Evolutionary conservation across 495 filamentous ascomycete genomes (phyloP), one percentile per base, ranked within the genome.

Genomic region (Chaetomium fimeti): DNA sequence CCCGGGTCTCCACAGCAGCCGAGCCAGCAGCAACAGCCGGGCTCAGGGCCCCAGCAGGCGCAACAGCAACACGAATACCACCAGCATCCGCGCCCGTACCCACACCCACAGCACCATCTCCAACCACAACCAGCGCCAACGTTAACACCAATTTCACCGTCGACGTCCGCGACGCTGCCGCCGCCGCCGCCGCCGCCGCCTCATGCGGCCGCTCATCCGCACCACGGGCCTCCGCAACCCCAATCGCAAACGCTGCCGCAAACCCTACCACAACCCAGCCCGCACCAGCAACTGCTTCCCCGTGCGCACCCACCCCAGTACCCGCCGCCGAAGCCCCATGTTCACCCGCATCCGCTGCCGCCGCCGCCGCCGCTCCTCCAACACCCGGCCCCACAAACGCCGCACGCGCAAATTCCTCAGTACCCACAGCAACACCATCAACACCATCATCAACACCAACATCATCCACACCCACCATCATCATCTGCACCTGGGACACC

Each of bases 221-320:
- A 22, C 13, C 53, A 66, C 36, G 42, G 27, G 13, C 15, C 25
- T 36, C 22, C 52, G 45, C 53, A 66, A 29, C 47, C 27, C 51
- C 51, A 29, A 15, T 16, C 40, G 43, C 62, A 65, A 11, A 38
- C 36, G 24, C 69, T 60, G 51, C 64, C 53, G 36, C 66, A 47
- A n/a, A n/a, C n/a, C n/a, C 43, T 1, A 47, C 16, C 43, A 12
- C n/a, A 18, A 47, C 15, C 43, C n/a, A n/a, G n/a, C n/a, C n/a
- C n/a, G n/a, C 43, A 47, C 16, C 15, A 47, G 12, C 32, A 65
- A 9, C 64, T 48, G 11, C 61, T 55, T 6, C 63, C 62, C 12
- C 63, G 36, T 47, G 38, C 45, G 45, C 45, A n/a, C 24, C 45
- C 47, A 20, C 15, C 49, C 32, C 45, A 36, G 27, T n/a, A 43